These are phyloP conservation scores for Neurospora sp. DNA, from an alignment of 495 filamentous ascomycete genomes.

Conservation along the genomic window DNA sequence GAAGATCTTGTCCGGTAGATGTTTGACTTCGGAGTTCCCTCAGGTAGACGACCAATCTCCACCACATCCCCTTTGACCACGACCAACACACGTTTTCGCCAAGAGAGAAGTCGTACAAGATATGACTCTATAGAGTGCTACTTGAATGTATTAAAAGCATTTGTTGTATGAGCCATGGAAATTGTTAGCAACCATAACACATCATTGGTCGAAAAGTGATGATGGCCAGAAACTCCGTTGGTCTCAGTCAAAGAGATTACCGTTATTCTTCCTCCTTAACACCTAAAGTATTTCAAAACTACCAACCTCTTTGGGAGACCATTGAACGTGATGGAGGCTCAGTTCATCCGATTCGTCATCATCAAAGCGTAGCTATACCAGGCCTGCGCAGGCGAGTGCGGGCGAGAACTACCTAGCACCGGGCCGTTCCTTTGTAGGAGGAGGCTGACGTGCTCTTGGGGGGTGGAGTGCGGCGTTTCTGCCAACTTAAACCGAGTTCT, in stretches of 20 bases:
- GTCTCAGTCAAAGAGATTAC: not conserved
- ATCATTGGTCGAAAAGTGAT: not conserved
- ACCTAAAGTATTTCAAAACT: not conserved
- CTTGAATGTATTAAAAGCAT: not conserved
- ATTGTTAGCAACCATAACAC: not conserved
- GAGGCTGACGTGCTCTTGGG: not conserved
- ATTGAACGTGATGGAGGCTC: not conserved
- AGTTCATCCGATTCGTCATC: not conserved
- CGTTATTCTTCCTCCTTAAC: not conserved
- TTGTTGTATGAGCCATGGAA: not conserved
- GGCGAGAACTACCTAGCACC: not conserved
- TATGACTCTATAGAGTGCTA: accelerated
- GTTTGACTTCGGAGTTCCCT: not conserved
- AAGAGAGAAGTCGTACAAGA: not conserved
- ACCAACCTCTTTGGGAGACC: not conserved
- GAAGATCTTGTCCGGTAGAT: not conserved
- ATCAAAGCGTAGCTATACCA: no score
- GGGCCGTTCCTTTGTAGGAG: not conserved
- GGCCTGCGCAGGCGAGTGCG: not conserved
- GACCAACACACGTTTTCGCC: not conserved
- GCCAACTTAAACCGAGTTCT: not conserved
- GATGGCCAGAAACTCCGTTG: not conserved
- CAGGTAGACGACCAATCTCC: not conserved
- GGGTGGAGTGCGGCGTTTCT: not conserved
- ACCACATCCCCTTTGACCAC: not conserved